A percentile compares a stretch with the other conserved stretches of the same genome.
These are phyloP conservation scores for Benincasa hispida DNA, from an alignment of 306 rosid species.

Conservation along the genomic window DNA sequence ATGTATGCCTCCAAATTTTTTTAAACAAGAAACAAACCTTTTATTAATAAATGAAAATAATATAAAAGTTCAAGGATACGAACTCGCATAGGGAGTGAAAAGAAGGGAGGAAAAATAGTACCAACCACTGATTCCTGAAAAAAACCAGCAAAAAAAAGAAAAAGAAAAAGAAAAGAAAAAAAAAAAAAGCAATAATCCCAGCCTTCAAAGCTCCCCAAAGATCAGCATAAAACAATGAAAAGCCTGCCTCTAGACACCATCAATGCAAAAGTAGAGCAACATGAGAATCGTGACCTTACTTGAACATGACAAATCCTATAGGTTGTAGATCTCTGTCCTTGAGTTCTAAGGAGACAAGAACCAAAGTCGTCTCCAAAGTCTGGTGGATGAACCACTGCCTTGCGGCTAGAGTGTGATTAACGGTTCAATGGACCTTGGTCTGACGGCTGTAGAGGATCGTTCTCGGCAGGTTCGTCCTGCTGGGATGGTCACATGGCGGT, in stretches of 20 bases:
- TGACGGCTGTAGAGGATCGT: too few species aligned
- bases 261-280: background rate
- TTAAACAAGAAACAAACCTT: background rate
- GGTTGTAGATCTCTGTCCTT: too few species aligned
- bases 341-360: too few species aligned
- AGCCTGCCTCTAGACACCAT: background rate
- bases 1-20: background rate
- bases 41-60: background rate
- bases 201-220: background rate
- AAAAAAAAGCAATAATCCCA: background rate
- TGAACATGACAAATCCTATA: too few species aligned
- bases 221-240: background rate
- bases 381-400: too few species aligned
- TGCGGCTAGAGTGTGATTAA: too few species aligned
- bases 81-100: background rate
- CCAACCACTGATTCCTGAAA: background rate
- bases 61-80: background rate
- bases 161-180: background rate
- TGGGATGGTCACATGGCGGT: too few species aligned
- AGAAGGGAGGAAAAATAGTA: background rate
- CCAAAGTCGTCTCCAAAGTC: too few species aligned
- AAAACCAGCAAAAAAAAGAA: background rate
- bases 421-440: too few species aligned
- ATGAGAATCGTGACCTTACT: too few species aligned
- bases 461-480: too few species aligned